Conservation (phyloP, 768 basidiomycete genomes). For the Lentinula edodes region DNA sequence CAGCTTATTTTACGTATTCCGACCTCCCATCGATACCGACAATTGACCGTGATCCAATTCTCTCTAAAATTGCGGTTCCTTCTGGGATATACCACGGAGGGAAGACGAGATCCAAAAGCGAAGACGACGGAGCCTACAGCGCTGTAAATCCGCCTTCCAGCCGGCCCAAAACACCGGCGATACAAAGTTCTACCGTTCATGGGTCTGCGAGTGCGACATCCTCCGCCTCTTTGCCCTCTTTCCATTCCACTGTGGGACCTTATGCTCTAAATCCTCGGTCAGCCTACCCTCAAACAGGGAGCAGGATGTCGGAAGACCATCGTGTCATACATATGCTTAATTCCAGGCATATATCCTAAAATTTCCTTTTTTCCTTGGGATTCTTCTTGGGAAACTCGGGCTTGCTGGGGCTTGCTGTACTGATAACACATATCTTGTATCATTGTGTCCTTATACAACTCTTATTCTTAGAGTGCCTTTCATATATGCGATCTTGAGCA, state of each 20-base stretch:
- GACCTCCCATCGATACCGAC: constrained; percentile 43
- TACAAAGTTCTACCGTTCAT: constrained; percentile 5
- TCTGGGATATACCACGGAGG: constrained; percentile 40
- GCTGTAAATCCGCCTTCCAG: background rate
- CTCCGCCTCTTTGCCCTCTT: constrained; percentile 28
- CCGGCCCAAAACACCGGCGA: constrained; percentile 7
- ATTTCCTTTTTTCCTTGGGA: background rate
- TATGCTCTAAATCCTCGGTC: constrained; percentile 21
- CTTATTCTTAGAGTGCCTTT: background rate
- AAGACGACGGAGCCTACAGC: constrained; percentile 20
- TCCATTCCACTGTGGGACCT: constrained; percentile 32
- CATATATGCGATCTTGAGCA: background rate
- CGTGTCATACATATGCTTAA: constrained; percentile 59
- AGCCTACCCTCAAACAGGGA: constrained; percentile 22
- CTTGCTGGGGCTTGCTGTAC: background rate
- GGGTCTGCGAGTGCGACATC: constrained; percentile 8
- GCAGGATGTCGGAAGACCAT: constrained; percentile 45
- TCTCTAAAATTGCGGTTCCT: constrained; percentile 40
- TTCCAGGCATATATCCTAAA: constrained; percentile 23
- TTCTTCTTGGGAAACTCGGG: background rate
- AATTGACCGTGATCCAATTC: constrained; percentile 36
- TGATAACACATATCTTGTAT: background rate
- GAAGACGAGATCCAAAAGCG: constrained; percentile 35
- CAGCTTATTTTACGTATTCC: constrained; percentile 48
- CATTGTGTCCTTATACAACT: background rate